Conservation (phyloP, 2,329 filamentous ascomycete genomes). For the Fusarium decemcellulare region DNA sequence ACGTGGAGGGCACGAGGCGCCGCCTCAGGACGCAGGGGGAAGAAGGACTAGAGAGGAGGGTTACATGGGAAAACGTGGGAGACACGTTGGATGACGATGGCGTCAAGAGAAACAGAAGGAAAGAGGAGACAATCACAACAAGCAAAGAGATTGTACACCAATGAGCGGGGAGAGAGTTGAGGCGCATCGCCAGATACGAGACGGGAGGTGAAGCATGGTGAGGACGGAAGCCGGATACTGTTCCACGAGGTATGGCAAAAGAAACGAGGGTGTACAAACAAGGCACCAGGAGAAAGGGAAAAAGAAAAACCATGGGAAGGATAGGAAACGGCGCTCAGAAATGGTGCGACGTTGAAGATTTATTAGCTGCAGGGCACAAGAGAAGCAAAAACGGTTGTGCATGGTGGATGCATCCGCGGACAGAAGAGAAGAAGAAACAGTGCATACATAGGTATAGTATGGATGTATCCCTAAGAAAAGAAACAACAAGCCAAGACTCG, state of each 20-base stretch:
- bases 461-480: background rate
- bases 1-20: constrained; percentile 44
- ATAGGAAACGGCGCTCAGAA: background rate
- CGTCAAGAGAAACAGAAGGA: background rate
- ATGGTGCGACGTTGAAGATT: constrained; percentile 23
- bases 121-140: background rate
- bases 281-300: background rate
- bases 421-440: constrained; percentile 4
- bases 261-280: background rate
- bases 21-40: constrained; percentile 20
- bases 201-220: background rate
- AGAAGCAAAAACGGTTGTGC: constrained; percentile 8
- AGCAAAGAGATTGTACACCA: constrained; percentile 11
- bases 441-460: background rate
- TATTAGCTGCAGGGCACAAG: background rate
- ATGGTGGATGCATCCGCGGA: background rate
- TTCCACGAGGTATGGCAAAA: constrained; percentile 19
- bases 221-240: constrained; percentile 8
- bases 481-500: constrained; percentile 5
- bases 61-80: constrained; percentile 27
- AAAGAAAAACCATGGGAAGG: constrained; percentile 23
- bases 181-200: constrained; percentile 9
- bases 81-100: constrained; percentile 31
- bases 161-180: background rate
- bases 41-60: background rate